These are phyloP conservation scores for Fusarium sp. DNA, from an alignment of 2,329 filamentous ascomycete species.

Conservation along the genomic window DNA sequence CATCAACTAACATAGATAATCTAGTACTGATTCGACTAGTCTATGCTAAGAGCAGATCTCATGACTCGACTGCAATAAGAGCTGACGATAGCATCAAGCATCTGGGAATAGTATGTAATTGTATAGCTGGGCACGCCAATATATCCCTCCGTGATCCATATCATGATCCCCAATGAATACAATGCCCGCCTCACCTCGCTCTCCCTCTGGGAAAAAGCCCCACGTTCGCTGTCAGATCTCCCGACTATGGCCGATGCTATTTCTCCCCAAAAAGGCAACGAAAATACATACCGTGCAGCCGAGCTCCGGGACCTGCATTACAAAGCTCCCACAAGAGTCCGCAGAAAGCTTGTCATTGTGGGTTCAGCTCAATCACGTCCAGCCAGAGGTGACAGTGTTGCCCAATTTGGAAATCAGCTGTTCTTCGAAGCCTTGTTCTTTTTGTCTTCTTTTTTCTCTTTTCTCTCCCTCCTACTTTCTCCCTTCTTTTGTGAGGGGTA, in stretches of 20 bases:
- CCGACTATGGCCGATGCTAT: constrained; percentile 36
- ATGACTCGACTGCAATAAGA: constrained; percentile 35
- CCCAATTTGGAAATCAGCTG: constrained; percentile 45
- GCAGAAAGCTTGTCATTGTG: constrained; percentile 40
- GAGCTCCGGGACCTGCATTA: constrained; percentile 41
- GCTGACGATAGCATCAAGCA: constrained; percentile 15
- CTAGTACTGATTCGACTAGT: not conserved
- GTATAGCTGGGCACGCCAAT: constrained; percentile 18
- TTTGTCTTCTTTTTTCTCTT: constrained; percentile 3
- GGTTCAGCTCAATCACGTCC: constrained; percentile 18
- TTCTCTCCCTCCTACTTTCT: not conserved
- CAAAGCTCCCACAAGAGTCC: constrained; percentile 26
- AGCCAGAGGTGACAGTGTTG: constrained; percentile 38
- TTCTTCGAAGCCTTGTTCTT: constrained; percentile 22
- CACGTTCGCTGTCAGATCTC: constrained; percentile 23
- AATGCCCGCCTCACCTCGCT: constrained; percentile 14
- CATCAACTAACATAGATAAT: not conserved
- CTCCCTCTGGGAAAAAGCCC: constrained; percentile 1
- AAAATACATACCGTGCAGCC: constrained; percentile 48
- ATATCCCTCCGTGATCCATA: constrained; percentile 10
- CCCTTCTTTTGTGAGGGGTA: constrained; percentile 20
- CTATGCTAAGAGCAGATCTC: constrained; percentile 25
- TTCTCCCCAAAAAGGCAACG: constrained; percentile 46
- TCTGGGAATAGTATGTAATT: constrained; percentile 26
- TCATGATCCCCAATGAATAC: constrained; percentile 10